These are phyloP conservation scores for Mycena polygramma DNA, from an alignment of 768 basidiomycete genomes.

Conservation along the genomic window DNA sequence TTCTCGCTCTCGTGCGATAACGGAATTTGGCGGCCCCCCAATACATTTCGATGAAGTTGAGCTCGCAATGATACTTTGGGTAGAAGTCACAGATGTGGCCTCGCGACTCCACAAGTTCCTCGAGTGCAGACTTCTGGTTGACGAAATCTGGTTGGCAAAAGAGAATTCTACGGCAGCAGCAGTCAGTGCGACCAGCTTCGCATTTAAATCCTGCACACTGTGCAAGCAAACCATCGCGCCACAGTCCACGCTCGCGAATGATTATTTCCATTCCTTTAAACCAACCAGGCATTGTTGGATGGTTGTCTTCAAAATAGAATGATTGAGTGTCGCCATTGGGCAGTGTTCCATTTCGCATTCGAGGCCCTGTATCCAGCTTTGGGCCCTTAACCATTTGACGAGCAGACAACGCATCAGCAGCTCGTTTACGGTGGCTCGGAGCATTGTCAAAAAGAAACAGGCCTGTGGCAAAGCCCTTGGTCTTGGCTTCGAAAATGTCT, in stretches of 20 bases:
- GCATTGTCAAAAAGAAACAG: slow-evolving; percentile 39
- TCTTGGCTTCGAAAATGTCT: slow-evolving; percentile 5
- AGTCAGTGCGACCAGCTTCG: not conserved
- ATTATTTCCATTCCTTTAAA: not conserved
- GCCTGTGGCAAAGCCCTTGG: slow-evolving; percentile 33
- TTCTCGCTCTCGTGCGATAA: no score
- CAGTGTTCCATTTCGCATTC: slow-evolving; percentile 40
- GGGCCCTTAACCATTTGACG: slow-evolving; percentile 44
- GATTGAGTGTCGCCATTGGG: slow-evolving; percentile 41
- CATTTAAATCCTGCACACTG: slow-evolving; percentile 6
- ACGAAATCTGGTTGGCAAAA: not conserved
- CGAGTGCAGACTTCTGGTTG: not conserved
- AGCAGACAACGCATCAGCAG: slow-evolving; percentile 45
- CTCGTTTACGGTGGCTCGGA: slow-evolving; percentile 43
- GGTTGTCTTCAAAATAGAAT: slow-evolving; percentile 49
- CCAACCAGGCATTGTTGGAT: slow-evolving; percentile 31
- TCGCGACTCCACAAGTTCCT: no score
- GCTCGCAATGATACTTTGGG: no score
- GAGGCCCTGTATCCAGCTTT: slow-evolving; percentile 18
- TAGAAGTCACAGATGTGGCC: no score
- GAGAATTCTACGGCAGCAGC: not conserved
- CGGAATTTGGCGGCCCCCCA: no score
- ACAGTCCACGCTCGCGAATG: not conserved
- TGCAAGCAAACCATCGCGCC: not conserved
- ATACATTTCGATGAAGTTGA: no score